phyloP scores from a whole-genome alignment of 2,329 filamentous ascomycete species.

The Penicillium thymicola region DNA sequence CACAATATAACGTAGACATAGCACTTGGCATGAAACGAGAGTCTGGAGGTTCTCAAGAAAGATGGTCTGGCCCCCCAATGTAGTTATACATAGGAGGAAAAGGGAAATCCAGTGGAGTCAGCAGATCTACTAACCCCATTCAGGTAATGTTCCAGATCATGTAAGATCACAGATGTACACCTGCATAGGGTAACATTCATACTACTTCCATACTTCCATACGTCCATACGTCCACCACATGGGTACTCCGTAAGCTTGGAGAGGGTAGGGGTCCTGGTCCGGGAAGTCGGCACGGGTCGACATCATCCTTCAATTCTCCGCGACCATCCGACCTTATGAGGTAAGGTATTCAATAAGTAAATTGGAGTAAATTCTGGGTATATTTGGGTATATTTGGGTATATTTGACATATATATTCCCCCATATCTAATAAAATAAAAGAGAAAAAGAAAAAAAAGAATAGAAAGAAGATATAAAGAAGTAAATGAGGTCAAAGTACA shows the following conservation, averaged over 20 bases:
- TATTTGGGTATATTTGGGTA: too few relatives aligned
- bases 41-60: not conserved
- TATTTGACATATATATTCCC: not conserved
- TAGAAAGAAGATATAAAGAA: not conserved
- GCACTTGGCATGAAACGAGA: not conserved
- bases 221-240: too few relatives aligned
- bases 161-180: not conserved
- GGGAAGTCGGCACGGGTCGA: conserved; percentile 1
- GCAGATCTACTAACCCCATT: conserved; percentile 14
- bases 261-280: not conserved
- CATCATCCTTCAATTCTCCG: conserved; percentile 1
- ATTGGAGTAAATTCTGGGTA: too few relatives aligned
- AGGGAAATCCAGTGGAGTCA: not conserved
- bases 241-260: not conserved
- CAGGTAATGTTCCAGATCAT: conserved; percentile 22
- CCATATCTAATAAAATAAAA: not conserved
- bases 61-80: not conserved
- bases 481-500: not conserved
- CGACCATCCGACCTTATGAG: conserved; percentile 1
- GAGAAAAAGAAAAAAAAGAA: not conserved
- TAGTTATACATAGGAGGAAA: not conserved
- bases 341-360: not conserved
- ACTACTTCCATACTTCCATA: too few relatives aligned
- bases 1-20: not conserved
- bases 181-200: not conserved